Evolutionary conservation across 2,329 filamentous ascomycete species (phyloP).

Genomic region (Sporothrix brunneoviolacea): DNA sequence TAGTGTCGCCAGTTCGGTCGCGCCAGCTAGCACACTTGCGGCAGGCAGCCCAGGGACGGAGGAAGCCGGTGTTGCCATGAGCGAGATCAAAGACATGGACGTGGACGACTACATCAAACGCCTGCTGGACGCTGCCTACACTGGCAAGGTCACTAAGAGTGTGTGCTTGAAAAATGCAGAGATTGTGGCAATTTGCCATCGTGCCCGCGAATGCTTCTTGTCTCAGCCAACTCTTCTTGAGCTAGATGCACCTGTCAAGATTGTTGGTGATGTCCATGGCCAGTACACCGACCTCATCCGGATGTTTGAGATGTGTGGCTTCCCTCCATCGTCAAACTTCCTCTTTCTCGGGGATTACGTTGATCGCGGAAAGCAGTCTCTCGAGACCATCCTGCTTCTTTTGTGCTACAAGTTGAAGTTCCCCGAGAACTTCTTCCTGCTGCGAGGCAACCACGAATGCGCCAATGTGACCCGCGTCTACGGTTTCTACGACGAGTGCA

Average conservation of each 20-base stretch:
- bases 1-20: conserved; percentile 59
- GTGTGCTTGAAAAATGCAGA: conserved; percentile 97
- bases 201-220: conserved; percentile 80
- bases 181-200: conserved; percentile 86
- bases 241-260: conserved; percentile 90
- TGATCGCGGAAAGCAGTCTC: conserved; percentile 88
- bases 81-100: conserved; percentile 85
- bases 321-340: conserved; percentile 86
- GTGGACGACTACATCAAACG: conserved; percentile 96
- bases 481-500: conserved; percentile 98
- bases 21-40: conserved; percentile 24
- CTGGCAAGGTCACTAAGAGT: conserved; percentile 94
- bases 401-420: conserved; percentile 97
- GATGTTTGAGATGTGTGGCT: conserved; percentile 98
- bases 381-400: conserved; percentile 88
- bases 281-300: conserved; percentile 94
- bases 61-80: conserved; percentile 63
- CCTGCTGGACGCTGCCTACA: conserved; percentile 88
- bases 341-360: conserved; percentile 95
- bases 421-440: conserved; percentile 93
- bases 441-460: conserved; percentile 94
- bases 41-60: conserved; percentile 8
- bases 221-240: conserved; percentile 89
- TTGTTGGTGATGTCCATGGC: conserved; percentile 93
- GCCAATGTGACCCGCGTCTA: conserved; percentile 94